Base-by-base conservation (phyloP, 805 yeast species). In the Babjeviella inositovora region DNA sequence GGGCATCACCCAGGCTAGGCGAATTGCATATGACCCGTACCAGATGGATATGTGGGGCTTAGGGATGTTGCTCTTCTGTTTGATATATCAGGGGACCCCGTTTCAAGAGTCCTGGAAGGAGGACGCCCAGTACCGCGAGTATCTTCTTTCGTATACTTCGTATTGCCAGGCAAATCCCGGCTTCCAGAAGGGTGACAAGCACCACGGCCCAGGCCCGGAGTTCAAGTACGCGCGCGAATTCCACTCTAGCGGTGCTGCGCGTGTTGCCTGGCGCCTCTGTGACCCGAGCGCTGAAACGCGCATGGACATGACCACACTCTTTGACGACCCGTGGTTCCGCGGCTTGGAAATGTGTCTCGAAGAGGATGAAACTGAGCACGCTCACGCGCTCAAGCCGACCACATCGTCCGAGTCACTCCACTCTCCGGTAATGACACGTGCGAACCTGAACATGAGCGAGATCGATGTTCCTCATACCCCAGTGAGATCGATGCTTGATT, bases 1-100 rank as follows among this genome's bases (percentile, higher is more conserved):
- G 28, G 61, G 50, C 18, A 6, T 6, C 14, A 7, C 14, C 18
- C n/a, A 20, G 6, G 14, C 9, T n/a, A 20, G 14, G 14, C 13
- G 15, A n/a, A 13, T 20, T 20, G 46, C 61, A 5, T 71, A 69
- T 45, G 66, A 74, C 38, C 76, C 84, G 1, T 70, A 67, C 35
- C 57, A 59, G 30, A 65, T 75, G 57, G 92, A 77, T 46, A 50
- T 56, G 38, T 77, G 84, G 77, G 69, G 79, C 1, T 43, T 77
- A 18, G 92, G 90, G 14, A 58, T 77, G 50, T 40, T 76, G 10
- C 46, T 77, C 20, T 71, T 70, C 39, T 68, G 72, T 12, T 38
- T 77, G 9, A 53, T 69, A 1, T 62, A 66, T 39, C 60, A 67
- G 11, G 57, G 57, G 8, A 58, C 66, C 2, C 87, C 90, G 1